Base-by-base conservation (phyloP, 495 filamentous ascomycete genomes). In the Hypoxylon intermedium region DNA sequence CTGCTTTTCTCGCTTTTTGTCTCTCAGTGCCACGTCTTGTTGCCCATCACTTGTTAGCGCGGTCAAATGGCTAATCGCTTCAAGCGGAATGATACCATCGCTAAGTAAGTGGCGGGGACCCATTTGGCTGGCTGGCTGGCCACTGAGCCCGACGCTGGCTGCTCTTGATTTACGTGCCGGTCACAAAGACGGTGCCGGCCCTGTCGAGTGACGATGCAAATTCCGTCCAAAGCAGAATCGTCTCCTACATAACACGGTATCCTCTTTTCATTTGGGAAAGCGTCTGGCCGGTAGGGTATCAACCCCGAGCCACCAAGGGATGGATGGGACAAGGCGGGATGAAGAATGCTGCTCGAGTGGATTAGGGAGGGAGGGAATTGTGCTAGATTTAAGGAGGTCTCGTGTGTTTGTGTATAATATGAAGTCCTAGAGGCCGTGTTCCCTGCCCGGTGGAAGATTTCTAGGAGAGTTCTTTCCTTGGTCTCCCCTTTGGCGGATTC, bases 371-470 rank as follows among this genome's bases (percentile, higher is more conserved):
- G 15, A 12, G 33, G 30, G 7, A 37, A 43, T 44, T 34, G 26
- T 51, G 23, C 38, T 37, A 37, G 44, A 38, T n/a, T 36, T 20
- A 34, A 16, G 45, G 21, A 38, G 42, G 43, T 40, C n/a, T n/a
- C n/a, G 54, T 47, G 62, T 60, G 62, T 52, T 44, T 31, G 54
- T 64, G 54, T 60, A 60, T 65, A 65, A 65, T 65, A 65, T 56
- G 62, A 57, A 60, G 62, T 65, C 13, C 33, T 46, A 57, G 42
- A 56, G 56, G 50, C 56, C 40, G 15, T 41, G 36, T 53, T 38
- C 52, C 52, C 34, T 60, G 26, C 28, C 36, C 47, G 37, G n/a
- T 24, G 38, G 56, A 46, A 55, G 43, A 55, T 65, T 65, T 55
- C 41, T 52, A 48, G 57, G 52, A 56, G 57, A 53, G 51, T 57